Evolutionary conservation across 2,329 filamentous ascomycete species (phyloP), one percentile per base, ranked within the genome.

Genomic region (Juglanconis juglandina): DNA sequence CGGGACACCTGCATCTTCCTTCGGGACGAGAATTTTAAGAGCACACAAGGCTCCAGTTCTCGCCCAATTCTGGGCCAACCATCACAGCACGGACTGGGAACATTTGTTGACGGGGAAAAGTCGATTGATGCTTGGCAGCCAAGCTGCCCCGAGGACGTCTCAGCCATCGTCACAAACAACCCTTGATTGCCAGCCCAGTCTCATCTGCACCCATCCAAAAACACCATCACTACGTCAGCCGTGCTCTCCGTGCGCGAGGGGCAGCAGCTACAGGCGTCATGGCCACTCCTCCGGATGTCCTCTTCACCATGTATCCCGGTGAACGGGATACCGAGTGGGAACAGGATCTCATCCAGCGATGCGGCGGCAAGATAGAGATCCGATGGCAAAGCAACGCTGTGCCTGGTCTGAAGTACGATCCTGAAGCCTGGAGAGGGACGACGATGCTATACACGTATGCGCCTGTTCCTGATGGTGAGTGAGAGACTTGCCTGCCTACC

Each of bases 391-490:
- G 47, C 68, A 37, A 42, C 69, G 46, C 59, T 63, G 47, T 33
- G 64, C 49, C 50, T 2, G 61, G 69, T 9, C 67, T 71, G 3
- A 64, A 71, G 4, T 55, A 75, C 17, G 56, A 68, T 1, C 58
- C 66, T 34, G 68, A 70, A 13, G 61, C 69, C 0, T 76, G 69
- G 68, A 68, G 73, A 1, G 71, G 70, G 35, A 72, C 75, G 32
- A 78, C 76, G 0, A 66, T 77, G 42, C 59, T 76, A 7, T 70
- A 67, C 46, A 68, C 70, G 13, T 73, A 71, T 61, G 62, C 65
- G 34, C 69, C 74, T 10, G 69, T 73, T 2, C 66, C 66, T 1
- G 59, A 39, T 10, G 55, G 55, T 58, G 32, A 13, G 55, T 48
- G 14, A 24, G 42, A 17, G 13, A 17, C 17, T 50, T 42, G 17